Evolutionary conservation across 2,329 filamentous ascomycete genomes (phyloP).

Genomic region (Aureobasidium namibiae): DNA sequence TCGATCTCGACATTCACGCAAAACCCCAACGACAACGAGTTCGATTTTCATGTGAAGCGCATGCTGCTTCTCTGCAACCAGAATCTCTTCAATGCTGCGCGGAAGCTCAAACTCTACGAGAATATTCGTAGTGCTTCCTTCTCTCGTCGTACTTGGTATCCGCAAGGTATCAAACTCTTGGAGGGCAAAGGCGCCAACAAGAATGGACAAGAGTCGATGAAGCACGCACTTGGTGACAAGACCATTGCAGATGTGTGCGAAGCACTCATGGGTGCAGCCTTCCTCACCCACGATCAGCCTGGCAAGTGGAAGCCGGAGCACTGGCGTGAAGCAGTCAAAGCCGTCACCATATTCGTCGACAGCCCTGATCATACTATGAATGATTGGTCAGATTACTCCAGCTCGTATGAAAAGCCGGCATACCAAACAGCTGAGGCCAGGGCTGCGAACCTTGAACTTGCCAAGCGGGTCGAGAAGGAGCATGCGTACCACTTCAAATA

Average conservation of each 20-base stretch:
- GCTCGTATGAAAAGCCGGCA: slow-evolving; percentile 56
- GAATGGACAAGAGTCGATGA: slow-evolving; percentile 32
- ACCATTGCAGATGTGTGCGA: slow-evolving; percentile 78
- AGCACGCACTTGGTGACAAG: slow-evolving; percentile 74
- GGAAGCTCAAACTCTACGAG: slow-evolving; percentile 57
- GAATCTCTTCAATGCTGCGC: slow-evolving; percentile 73
- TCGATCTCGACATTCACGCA: slow-evolving; percentile 77
- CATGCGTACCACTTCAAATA: slow-evolving; percentile 62
- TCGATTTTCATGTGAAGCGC: slow-evolving; percentile 77
- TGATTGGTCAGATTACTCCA: slow-evolving; percentile 65
- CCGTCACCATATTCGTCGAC: slow-evolving; percentile 62
- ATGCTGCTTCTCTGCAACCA: slow-evolving; percentile 90
- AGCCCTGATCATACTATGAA: slow-evolving; percentile 59
- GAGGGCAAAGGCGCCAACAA: slow-evolving; percentile 59
- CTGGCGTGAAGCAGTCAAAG: slow-evolving; percentile 54
- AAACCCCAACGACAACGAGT: slow-evolving; percentile 72
- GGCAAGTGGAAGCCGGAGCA: slow-evolving; percentile 35
- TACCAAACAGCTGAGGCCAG: slow-evolving; percentile 61
- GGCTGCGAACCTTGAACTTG: slow-evolving; percentile 61
- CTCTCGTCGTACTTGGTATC: slow-evolving; percentile 75
- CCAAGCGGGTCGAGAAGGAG: slow-evolving; percentile 52
- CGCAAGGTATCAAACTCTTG: slow-evolving; percentile 63
- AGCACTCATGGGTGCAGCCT: slow-evolving; percentile 81
- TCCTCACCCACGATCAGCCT: slow-evolving; percentile 46
- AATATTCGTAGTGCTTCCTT: slow-evolving; percentile 81